Evolutionary conservation across 2,329 filamentous ascomycete species (phyloP).

Genomic region (Penicillium sp.): DNA sequence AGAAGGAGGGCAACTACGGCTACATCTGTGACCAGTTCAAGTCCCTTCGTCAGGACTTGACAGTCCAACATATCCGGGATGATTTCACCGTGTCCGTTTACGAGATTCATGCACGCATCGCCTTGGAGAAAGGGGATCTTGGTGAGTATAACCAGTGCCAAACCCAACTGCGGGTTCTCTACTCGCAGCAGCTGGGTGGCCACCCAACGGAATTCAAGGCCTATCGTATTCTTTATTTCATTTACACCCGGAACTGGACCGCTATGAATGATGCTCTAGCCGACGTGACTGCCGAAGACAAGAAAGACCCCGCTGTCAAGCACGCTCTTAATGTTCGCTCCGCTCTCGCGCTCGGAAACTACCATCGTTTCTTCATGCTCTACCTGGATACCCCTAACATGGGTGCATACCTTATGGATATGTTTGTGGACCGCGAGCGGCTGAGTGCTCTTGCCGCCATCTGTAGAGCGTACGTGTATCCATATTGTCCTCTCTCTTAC

Average conservation of each 20-base stretch:
- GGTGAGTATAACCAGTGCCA: conserved; percentile 99
- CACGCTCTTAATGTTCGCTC: conserved; percentile 91
- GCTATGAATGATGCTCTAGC: conserved; percentile 97
- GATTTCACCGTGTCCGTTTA: conserved; percentile 96
- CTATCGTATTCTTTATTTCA: conserved; percentile 99
- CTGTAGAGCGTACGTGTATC: conserved; percentile 79
- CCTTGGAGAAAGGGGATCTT: conserved; percentile 95
- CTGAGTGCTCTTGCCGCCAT: conserved; percentile 87
- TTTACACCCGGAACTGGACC: conserved; percentile 96
- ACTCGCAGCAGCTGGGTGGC: conserved; percentile 81
- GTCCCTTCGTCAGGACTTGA: conserved; percentile 94
- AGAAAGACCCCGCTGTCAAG: conserved; percentile 77
- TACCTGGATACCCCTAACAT: conserved; percentile 94
- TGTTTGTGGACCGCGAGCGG: conserved; percentile 94
- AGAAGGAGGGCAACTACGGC: conserved; percentile 85
- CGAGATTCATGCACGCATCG: conserved; percentile 96
- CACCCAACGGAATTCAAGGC: conserved; percentile 96
- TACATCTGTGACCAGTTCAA: conserved; percentile 99
- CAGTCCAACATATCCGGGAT: conserved; percentile 94
- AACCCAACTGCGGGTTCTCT: conserved; percentile 91
- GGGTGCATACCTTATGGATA: conserved; percentile 98
- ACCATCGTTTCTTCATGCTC: conserved; percentile 95
- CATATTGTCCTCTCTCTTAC: neutral
- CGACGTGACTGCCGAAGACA: conserved; percentile 98
- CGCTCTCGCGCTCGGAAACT: conserved; percentile 88